Evolutionary conservation across 2,329 filamentous ascomycete species (phyloP).

Genomic region (Aspergillus flavus): DNA sequence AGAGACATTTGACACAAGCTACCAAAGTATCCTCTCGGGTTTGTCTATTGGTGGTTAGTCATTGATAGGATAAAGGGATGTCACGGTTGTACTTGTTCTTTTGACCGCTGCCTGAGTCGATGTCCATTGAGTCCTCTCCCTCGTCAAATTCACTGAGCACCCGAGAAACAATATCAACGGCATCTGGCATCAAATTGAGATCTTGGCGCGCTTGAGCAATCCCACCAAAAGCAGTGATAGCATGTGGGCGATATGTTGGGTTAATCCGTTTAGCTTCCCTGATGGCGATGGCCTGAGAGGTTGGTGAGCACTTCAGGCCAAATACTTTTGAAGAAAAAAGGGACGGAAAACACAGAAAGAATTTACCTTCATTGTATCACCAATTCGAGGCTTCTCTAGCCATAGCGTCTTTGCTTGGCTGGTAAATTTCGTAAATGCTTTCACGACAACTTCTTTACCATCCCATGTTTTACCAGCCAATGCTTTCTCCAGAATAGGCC

Average conservation of each 20-base stretch:
- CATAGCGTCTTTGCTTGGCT: slow-evolving; percentile 63
- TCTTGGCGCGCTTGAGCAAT: slow-evolving; percentile 71
- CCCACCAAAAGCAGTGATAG: slow-evolving; percentile 71
- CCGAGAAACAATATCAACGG: slow-evolving; percentile 64
- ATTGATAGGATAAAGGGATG: not conserved
- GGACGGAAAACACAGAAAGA: not conserved
- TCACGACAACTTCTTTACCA: slow-evolving; percentile 83
- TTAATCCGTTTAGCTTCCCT: slow-evolving; percentile 93
- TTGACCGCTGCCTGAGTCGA: slow-evolving; percentile 57
- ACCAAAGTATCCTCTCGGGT: slow-evolving; percentile 41
- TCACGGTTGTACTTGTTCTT: slow-evolving; percentile 31
- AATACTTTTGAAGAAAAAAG: slow-evolving; percentile 1
- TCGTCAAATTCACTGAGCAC: slow-evolving; percentile 61
- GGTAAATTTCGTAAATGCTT: slow-evolving; percentile 77
- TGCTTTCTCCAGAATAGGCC: slow-evolving; percentile 81
- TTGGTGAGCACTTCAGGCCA: not conserved
- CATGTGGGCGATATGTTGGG: slow-evolving; percentile 75
- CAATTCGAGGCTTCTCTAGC: slow-evolving; percentile 60
- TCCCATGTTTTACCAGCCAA: slow-evolving; percentile 88
- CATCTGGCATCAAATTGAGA: slow-evolving; percentile 69
- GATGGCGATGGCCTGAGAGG: slow-evolving; percentile 62
- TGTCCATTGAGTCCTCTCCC: slow-evolving; percentile 68
- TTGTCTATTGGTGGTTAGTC: slow-evolving; percentile 14
- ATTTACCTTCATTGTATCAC: slow-evolving; percentile 68
- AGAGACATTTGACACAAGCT: slow-evolving; percentile 41